Conservation (phyloP, 78 protist species). For the Protostelium mycophagum region DNA sequence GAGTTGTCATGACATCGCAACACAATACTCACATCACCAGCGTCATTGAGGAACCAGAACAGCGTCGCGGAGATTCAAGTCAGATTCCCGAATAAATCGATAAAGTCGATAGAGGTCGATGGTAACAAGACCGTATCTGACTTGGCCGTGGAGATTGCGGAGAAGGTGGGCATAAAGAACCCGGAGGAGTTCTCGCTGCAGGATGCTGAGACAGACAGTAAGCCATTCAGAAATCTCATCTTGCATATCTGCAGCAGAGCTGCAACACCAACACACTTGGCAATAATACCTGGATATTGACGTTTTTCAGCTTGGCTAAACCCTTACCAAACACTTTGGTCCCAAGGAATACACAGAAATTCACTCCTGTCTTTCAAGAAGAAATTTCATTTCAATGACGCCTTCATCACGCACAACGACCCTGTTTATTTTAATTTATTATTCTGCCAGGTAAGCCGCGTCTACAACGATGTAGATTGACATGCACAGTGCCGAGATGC, state of each 20-base stretch:
- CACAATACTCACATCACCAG: background rate
- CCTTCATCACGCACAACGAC: slow-evolving; percentile 25
- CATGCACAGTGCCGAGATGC: slow-evolving; percentile 32
- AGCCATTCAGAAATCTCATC: no score
- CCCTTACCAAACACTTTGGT: slow-evolving; percentile 30
- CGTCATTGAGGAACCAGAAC: background rate
- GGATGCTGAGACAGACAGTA: slow-evolving; percentile 1
- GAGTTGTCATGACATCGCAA: background rate
- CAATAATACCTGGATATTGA: background rate
- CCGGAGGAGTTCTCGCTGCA: slow-evolving; percentile 61
- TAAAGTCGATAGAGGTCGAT: slow-evolving; percentile 49
- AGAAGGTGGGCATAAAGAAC: slow-evolving; percentile 46
- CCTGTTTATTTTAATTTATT: slow-evolving; percentile 58
- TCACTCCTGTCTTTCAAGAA: slow-evolving; percentile 35
- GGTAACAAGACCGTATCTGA: slow-evolving; percentile 44
- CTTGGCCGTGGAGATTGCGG: slow-evolving; percentile 51
- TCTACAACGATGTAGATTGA: background rate
- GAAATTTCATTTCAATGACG: slow-evolving; percentile 37
- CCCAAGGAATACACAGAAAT: slow-evolving; percentile 18
- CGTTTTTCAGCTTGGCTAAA: slow-evolving; percentile 34
- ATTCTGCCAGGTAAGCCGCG: slow-evolving; percentile 29
- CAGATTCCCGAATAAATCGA: slow-evolving; percentile 50
- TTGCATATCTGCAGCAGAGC: no score
- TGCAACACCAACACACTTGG: slow-evolving; percentile 7
- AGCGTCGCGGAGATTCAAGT: slow-evolving; percentile 35